These are phyloP conservation scores for Quercus phellos DNA, from an alignment of 331 rosid genomes.

Conservation along the genomic window DNA sequence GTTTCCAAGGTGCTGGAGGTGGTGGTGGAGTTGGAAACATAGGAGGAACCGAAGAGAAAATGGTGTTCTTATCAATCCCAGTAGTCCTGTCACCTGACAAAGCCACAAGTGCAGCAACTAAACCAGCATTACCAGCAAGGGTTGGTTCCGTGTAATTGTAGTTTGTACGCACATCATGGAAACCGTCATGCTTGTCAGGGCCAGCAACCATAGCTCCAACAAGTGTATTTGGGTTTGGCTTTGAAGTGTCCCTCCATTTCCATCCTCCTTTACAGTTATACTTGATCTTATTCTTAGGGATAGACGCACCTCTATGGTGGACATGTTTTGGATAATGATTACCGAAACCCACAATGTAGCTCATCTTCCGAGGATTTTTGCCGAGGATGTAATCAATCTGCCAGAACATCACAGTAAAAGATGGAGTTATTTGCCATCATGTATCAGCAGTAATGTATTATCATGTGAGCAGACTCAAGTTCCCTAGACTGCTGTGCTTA, in stretches of 20 bases:
- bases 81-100: constrained; percentile 71
- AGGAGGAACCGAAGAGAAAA: constrained; percentile 94
- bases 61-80: constrained; percentile 77
- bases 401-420: constrained; percentile 17
- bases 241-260: constrained; percentile 89
- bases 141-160: constrained; percentile 99
- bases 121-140: constrained; percentile 94
- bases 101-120: constrained; percentile 84
- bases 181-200: constrained; percentile 88
- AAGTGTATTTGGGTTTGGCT: constrained; percentile 79
- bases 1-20: constrained; percentile 99
- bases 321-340: constrained; percentile 81
- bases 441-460: background rate
- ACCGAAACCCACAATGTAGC: constrained; percentile 86
- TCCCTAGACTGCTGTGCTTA: background rate
- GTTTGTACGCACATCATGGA: constrained; percentile 80
- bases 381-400: constrained; percentile 97
- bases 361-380: constrained; percentile 83
- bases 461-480: constrained; percentile 10
- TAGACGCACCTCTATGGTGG: constrained; percentile 96
- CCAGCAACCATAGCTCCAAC: constrained; percentile 99
- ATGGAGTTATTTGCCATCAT: background rate
- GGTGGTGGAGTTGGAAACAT: constrained; percentile 99
- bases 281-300: constrained; percentile 82
- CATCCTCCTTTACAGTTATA: constrained; percentile 97